Base-by-base conservation (phyloP, 2,329 filamentous ascomycete genomes). In the Penicillium sp. region DNA sequence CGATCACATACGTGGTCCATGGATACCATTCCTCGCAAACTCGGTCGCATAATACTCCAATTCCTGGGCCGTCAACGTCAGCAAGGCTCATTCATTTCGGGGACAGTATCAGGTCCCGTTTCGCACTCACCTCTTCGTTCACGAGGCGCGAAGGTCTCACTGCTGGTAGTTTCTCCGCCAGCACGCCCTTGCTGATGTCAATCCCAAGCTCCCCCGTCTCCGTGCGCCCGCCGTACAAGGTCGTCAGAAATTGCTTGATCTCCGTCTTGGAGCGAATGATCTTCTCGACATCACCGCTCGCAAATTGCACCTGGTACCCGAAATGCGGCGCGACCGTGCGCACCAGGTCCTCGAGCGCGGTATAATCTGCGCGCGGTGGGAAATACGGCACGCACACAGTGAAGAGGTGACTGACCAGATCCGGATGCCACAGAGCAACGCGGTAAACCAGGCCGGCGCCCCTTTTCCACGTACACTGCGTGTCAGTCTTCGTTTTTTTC, bases 271-370 rank as follows among this genome's bases (percentile, higher is more conserved):
- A 78, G 16, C 75, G 73, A 33, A 83, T 69, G 10, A 63, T 63
- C 36, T 67, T 65, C 57, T 91, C 80, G 7, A 88, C 69, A 11
- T 84, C 80, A 0, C 80, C 79, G 14, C 82, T 81, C 1, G 75
- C 77, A 36, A 96, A 78, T 51, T 94, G 87, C 31, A 93, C 62
- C 72, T 96, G 91, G 66, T 98, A 98, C 10, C 69, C 75, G 59
- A 94, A 91, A 57, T 86, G 84, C 29, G 83, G 81, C 27, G 86
- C 54, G 14, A 62, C 57, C 39, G 73, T 58, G 51, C 71, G 71
- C 30, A 85, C 78, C 18, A 86, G 48, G n/a, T 77, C 67, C 55
- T 84, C 77, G 2, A 84, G 69, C 1, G 80, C 70, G 11, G 77
- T 48, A 58, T 71, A 86, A 15, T 60, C 64, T 38, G 62, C 70